Conservation (phyloP, 2,329 filamentous ascomycete genomes). For the Cytospora piceae region DNA sequence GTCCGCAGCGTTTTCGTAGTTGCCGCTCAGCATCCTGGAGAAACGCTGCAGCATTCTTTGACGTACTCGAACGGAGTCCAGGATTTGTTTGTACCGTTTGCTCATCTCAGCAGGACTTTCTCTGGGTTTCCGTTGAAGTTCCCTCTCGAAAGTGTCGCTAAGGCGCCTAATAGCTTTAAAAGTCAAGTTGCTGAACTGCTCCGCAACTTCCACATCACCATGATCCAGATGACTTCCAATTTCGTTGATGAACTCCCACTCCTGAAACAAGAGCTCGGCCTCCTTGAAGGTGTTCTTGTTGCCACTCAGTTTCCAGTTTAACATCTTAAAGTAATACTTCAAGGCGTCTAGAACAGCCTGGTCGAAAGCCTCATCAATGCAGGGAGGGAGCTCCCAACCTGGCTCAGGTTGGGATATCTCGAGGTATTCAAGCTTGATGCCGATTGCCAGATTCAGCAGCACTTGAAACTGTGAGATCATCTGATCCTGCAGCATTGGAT, state of each 20-base stretch:
- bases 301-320: constrained; percentile 95
- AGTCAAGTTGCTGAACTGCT: constrained; percentile 94
- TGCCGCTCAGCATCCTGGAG: constrained; percentile 84
- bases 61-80: constrained; percentile 94
- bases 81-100: constrained; percentile 91
- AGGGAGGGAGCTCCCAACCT: constrained; percentile 94
- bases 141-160: constrained; percentile 88
- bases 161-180: constrained; percentile 89
- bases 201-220: constrained; percentile 94
- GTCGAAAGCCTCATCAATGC: constrained; percentile 96
- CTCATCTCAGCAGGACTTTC: constrained; percentile 89
- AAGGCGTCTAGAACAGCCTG: constrained; percentile 87
- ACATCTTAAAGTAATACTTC: constrained; percentile 97
- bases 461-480: constrained; percentile 98
- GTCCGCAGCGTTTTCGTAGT: constrained; percentile 96
- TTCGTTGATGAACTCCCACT: constrained; percentile 97
- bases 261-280: constrained; percentile 93
- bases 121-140: constrained; percentile 81
- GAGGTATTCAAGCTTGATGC: constrained; percentile 88
- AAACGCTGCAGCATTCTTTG: constrained; percentile 97
- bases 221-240: constrained; percentile 90
- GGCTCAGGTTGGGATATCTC: constrained; percentile 82
- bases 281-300: constrained; percentile 99
- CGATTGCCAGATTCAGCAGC: constrained; percentile 84
- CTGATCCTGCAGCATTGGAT: constrained; percentile 92